Evolutionary conservation across 2,329 filamentous ascomycete genomes (phyloP).

Genomic region (Cytospora chrysosperma): DNA sequence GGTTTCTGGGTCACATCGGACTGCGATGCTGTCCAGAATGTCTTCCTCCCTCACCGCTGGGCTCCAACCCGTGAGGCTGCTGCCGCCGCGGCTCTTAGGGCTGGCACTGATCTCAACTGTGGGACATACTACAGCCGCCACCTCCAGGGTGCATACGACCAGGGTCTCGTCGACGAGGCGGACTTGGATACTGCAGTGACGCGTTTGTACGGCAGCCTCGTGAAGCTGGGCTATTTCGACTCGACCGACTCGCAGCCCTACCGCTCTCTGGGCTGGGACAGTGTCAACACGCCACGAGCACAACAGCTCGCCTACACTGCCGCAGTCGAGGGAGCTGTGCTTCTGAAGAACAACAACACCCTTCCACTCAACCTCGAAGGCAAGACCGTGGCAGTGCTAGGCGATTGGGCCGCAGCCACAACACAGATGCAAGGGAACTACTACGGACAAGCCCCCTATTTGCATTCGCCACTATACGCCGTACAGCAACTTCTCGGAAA

Average conservation of each 20-base stretch:
- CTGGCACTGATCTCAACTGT: conserved; percentile 54
- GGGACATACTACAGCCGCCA: conserved; percentile 30
- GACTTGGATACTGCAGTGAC: conserved; percentile 49
- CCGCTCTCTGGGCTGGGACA: conserved; percentile 50
- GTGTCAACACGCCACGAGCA: conserved; percentile 55
- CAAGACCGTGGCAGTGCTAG: conserved; percentile 55
- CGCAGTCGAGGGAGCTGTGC: conserved; percentile 45
- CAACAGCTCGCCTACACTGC: conserved; percentile 57
- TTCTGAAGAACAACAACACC: conserved; percentile 55
- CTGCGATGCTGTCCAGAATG: conserved; percentile 61
- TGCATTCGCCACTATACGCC: conserved; percentile 52
- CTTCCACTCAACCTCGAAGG: conserved; percentile 50
- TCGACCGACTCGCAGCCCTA: conserved; percentile 44
- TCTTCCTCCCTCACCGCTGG: conserved; percentile 40
- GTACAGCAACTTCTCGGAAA: conserved; percentile 17
- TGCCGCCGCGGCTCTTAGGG: conserved; percentile 47
- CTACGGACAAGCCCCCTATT: conserved; percentile 53
- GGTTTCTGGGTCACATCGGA: conserved; percentile 58
- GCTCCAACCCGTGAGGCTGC: conserved; percentile 42
- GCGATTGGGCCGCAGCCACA: conserved; percentile 58
- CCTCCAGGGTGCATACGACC: conserved; percentile 28
- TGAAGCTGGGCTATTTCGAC: conserved; percentile 59
- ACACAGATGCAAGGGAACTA: conserved; percentile 61
- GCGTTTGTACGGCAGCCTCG: conserved; percentile 53
- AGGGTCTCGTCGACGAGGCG: conserved; percentile 43